These are phyloP conservation scores for Dendrocalamus sinicus DNA, from an alignment of 176 grass and related monocot genomes.

Conservation along the genomic window DNA sequence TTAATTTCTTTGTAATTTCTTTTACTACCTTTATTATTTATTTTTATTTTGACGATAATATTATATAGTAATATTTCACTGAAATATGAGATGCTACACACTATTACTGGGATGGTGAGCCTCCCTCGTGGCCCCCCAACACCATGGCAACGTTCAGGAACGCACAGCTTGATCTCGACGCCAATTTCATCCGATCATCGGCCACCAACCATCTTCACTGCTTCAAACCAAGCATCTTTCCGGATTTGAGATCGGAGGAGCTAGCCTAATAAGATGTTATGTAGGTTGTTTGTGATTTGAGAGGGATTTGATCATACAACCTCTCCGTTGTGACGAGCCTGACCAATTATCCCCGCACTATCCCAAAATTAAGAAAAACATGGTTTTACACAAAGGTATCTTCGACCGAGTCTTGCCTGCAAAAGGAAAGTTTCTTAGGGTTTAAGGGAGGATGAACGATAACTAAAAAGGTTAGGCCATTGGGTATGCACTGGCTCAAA, in stretches of 20 bases:
- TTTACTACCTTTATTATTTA: too few relatives aligned
- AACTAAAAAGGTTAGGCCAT: constrained; percentile 15
- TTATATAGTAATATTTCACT: too few relatives aligned
- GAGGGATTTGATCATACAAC: neutral
- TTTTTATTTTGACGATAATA: too few relatives aligned
- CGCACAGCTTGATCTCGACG: neutral
- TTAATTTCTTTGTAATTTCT: too few relatives aligned
- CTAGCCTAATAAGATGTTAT: neutral
- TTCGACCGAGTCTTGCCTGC: neutral
- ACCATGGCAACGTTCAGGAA: too few relatives aligned
- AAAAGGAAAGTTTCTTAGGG: constrained; percentile 22
- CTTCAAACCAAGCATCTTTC: neutral
- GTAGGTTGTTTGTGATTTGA: neutral
- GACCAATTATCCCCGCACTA: neutral
- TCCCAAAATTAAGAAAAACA: neutral
- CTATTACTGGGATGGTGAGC: neutral
- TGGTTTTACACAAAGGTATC: neutral
- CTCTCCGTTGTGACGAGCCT: neutral
- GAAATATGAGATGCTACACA: too few relatives aligned
- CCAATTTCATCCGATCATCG: neutral
- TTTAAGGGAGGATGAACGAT: constrained; percentile 6
- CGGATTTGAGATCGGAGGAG: neutral
- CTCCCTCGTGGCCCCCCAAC: too few relatives aligned
- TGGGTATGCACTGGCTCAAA: neutral
- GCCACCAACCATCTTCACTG: neutral